A percentile compares a stretch with the other conserved stretches of the same genome.
Evolutionary conservation across 805 yeast species (phyloP).

Genomic region (Wickerhamiella kurtzmanii): DNA sequence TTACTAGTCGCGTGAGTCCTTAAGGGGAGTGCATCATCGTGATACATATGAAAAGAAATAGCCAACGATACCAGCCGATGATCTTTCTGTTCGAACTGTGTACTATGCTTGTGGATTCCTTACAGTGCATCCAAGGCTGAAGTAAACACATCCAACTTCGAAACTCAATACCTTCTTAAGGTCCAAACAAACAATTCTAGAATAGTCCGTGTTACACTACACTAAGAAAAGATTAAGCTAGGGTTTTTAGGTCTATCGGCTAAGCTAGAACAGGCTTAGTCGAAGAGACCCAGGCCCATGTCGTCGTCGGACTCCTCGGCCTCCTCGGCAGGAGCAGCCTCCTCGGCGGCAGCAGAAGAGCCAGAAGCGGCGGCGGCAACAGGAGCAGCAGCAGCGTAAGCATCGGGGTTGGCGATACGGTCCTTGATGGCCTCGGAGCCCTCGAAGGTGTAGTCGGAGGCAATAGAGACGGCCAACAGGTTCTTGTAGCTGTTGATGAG

Average conservation of each 20-base stretch:
- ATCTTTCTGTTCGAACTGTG: too few species aligned
- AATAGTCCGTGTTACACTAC: not conserved
- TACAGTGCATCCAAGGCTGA: too few species aligned
- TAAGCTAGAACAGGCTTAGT: constrained; percentile 38
- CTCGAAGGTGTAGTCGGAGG: constrained; percentile 97
- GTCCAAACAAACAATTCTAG: too few species aligned
- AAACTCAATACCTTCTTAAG: too few species aligned
- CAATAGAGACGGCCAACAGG: constrained; percentile 93
- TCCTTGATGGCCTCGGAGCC: constrained; percentile 98
- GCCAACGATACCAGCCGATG: too few species aligned
- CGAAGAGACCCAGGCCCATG: constrained; percentile 97
- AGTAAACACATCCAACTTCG: too few species aligned
- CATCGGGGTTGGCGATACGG: constrained; percentile 99
- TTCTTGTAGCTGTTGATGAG: constrained; percentile 98
- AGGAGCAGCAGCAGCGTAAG: constrained; percentile 99
- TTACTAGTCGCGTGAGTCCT: too few species aligned
- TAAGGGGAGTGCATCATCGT: too few species aligned
- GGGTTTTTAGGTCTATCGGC: not conserved
- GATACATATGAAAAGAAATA: too few species aligned
- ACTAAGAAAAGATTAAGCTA: not conserved
- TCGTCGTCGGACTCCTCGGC: constrained; percentile 46
- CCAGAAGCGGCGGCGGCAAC: constrained; percentile 54
- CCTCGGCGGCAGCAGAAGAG: constrained; percentile 56
- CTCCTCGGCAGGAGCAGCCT: constrained; percentile 62
- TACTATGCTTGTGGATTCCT: too few species aligned